These are phyloP conservation scores for Arabidopsis lyrata DNA, from an alignment of 441 rosid species.

Conservation along the genomic window DNA sequence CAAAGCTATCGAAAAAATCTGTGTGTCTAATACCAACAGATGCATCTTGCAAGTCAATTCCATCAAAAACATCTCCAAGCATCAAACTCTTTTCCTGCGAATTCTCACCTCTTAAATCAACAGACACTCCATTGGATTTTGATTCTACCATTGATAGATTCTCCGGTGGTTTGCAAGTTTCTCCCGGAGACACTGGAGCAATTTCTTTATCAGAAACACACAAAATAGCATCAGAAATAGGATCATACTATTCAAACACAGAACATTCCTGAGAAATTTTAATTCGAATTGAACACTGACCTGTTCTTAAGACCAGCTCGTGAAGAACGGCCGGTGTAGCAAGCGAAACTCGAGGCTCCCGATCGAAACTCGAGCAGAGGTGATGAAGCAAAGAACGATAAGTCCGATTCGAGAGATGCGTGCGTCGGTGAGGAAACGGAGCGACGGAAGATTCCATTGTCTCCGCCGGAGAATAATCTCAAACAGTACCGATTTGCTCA, in stretches of 20 bases:
- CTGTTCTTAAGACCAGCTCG: conserved; percentile 44
- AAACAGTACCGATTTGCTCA: background rate
- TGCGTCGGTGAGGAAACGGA: conserved; percentile 46
- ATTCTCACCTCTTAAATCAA: conserved; percentile 24
- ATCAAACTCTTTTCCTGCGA: conserved; percentile 11
- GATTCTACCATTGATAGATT: conserved; percentile 15
- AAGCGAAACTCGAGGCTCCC: conserved; percentile 53
- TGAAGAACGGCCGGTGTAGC: conserved; percentile 50
- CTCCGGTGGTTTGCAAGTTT: conserved; percentile 20
- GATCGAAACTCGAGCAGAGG: conserved; percentile 62
- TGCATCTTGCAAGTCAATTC: conserved; percentile 45
- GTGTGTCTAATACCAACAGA: conserved; percentile 43
- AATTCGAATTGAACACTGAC: conserved; percentile 35
- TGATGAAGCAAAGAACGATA: conserved; percentile 55
- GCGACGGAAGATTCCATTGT: conserved; percentile 25
- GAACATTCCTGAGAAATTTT: background rate
- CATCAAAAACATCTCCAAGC: conserved; percentile 39
- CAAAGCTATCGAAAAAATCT: conserved; percentile 57
- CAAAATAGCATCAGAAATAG: conserved; percentile 30
- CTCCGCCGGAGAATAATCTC: background rate
- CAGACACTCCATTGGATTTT: conserved; percentile 42
- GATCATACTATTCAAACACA: conserved; percentile 18
- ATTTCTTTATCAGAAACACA: conserved; percentile 14
- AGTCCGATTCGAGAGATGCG: conserved; percentile 58
- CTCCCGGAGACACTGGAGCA: conserved; percentile 40